Percentiles rank a stretch among this genome's conserved stretches.
phyloP scores from a whole-genome alignment of 768 basidiomycete species.

The Candolleomyces efflorescens region DNA sequence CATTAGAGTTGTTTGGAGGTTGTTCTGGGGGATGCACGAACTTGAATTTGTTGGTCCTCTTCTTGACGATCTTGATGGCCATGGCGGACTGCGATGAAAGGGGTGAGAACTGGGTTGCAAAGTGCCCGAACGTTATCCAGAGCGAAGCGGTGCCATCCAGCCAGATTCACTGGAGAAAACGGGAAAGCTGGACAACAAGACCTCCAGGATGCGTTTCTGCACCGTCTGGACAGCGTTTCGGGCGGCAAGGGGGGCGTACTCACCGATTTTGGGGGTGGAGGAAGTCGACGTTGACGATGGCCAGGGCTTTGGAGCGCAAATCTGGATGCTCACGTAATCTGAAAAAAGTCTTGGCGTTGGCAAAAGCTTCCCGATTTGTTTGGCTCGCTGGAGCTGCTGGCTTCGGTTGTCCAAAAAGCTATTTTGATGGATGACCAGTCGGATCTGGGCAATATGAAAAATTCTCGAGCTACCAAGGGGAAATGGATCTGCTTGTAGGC shows the following conservation, averaged over 20 bases:
- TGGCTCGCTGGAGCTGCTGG: background rate
- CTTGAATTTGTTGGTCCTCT: constrained; percentile 98
- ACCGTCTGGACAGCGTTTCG: constrained; percentile 14
- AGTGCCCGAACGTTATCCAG: constrained; percentile 25
- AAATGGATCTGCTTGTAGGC: no score
- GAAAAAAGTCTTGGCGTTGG: background rate
- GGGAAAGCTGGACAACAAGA: constrained; percentile 11
- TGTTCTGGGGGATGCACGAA: constrained; percentile 31
- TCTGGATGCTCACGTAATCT: constrained; percentile 25
- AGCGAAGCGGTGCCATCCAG: constrained; percentile 30
- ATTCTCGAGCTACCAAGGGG: no score
- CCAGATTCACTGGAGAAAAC: constrained; percentile 14
- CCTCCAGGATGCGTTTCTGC: constrained; percentile 1
- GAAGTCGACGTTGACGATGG: constrained; percentile 39
- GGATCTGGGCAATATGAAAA: no score
- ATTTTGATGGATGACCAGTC: no score
- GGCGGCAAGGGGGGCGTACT: constrained; percentile 31
- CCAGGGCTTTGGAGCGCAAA: constrained; percentile 11
- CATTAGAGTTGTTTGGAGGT: constrained; percentile 3
- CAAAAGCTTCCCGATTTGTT: background rate
- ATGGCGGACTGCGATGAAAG: constrained; percentile 32
- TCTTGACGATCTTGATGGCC: constrained; percentile 81
- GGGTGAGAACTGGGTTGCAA: constrained; percentile 11
- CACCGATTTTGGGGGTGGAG: constrained; percentile 51
- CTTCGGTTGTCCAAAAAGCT: no score